Percentiles rank a stretch among this genome's conserved stretches.
Evolutionary conservation across 2,329 filamentous ascomycete genomes (phyloP).

Genomic region (Pseudocercospora fuligena): DNA sequence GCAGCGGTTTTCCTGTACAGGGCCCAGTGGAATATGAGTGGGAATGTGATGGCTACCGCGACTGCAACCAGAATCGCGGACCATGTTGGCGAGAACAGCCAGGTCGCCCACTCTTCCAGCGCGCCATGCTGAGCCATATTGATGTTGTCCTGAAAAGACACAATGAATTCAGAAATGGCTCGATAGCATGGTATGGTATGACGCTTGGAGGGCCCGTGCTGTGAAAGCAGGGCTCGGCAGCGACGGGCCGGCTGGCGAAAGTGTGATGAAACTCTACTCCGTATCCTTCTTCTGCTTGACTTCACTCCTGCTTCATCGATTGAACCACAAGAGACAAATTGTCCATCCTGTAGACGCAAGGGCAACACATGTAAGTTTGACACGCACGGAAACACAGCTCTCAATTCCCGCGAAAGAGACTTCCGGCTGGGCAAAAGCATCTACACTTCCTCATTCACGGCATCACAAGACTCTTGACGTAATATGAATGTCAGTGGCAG

Average conservation of each 20-base stretch:
- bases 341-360: no score
- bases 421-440: background rate
- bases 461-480: slow-evolving; percentile 2
- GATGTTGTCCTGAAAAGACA: background rate
- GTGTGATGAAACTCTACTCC: slow-evolving; percentile 1
- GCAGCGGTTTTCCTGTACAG: slow-evolving; percentile 70
- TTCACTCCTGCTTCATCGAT: background rate
- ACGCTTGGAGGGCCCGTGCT: background rate
- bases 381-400: no score
- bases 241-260: background rate
- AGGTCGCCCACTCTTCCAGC: slow-evolving; percentile 48
- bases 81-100: slow-evolving; percentile 50
- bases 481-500: background rate
- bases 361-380: no score
- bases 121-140: slow-evolving; percentile 15
- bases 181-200: background rate
- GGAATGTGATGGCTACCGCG: slow-evolving; percentile 72
- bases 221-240: background rate
- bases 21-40: slow-evolving; percentile 76
- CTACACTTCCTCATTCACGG: background rate
- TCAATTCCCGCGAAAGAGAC: background rate
- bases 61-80: slow-evolving; percentile 68
- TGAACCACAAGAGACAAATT: no score
- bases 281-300: background rate
- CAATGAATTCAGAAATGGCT: background rate